phyloP scores from a whole-genome alignment of 257 asterid species.

The Echium plantagineum region DNA sequence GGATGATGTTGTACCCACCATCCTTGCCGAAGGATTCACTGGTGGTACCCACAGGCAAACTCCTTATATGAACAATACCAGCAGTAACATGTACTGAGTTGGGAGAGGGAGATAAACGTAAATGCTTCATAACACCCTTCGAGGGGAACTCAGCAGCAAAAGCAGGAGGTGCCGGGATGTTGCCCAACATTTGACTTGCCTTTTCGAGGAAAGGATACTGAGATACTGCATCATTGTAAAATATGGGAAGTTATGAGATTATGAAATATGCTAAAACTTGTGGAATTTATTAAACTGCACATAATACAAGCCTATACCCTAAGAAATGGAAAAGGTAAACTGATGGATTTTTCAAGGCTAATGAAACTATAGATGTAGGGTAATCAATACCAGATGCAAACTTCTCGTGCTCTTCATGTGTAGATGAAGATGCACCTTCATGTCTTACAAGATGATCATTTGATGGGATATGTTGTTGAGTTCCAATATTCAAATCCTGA shows the following conservation, averaged over 20 bases:
- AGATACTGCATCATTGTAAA: slow-evolving; percentile 30
- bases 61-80: slow-evolving; percentile 53
- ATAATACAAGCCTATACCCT: no score
- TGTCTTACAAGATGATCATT: slow-evolving; percentile 18
- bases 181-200: slow-evolving; percentile 75
- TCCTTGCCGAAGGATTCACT: slow-evolving; percentile 35
- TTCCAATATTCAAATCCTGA: slow-evolving; percentile 34
- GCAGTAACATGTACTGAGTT: slow-evolving; percentile 56
- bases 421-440: slow-evolving; percentile 25
- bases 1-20: slow-evolving; percentile 36
- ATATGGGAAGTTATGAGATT: not conserved
- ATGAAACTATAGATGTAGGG: not conserved
- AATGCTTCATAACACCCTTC: slow-evolving; percentile 36
- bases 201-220: slow-evolving; percentile 49
- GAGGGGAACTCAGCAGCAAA: slow-evolving; percentile 79
- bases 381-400: slow-evolving; percentile 37
- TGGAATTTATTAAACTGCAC: no score
- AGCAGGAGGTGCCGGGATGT: slow-evolving; percentile 81
- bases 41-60: slow-evolving; percentile 11
- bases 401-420: slow-evolving; percentile 29
- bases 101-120: slow-evolving; percentile 43
- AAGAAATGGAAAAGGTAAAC: no score
- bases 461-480: slow-evolving; percentile 17
- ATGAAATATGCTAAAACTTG: no score
- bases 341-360: no score